Base-by-base conservation (phyloP, 148 eudicot genomes). In the Linanthus parryae region DNA sequence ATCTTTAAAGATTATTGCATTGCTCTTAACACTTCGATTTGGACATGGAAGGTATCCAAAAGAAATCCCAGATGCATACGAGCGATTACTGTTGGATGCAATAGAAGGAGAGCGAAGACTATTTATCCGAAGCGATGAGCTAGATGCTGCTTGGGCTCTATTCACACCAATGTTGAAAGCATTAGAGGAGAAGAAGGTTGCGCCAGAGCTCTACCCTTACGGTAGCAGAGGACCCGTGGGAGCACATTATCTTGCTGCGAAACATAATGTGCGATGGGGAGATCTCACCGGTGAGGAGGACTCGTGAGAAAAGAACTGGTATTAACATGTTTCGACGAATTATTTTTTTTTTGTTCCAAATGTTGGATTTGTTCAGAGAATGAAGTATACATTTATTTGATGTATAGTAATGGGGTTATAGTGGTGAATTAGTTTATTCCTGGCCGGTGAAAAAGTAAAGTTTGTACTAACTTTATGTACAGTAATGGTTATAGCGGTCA, bases 121-220 rank as follows among this genome's bases (percentile, higher is more conserved):
- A 25, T 90, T 90, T 70, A 90, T 90, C 15, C 71, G 97, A 70
- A 90, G 97, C 24, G 97, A 90, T 34, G 97, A 90, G 75, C 81
- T 90, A 1, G 91, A 77, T 43, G 97, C 97, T 64, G 97, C 97
- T 2, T 90, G 97, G 97, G 41, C 73, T 26, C 55, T 85, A 35
- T 85, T 90, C 66, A 71, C 95, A 4, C 95, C 97, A 2, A 45
- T 90, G 57, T 66, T 90, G 52, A 70, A 73, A 40, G 88, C 82
- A 60, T 52, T 90, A 24, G 97, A 85, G 49, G 65, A 83, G 40
- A 76, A 63, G 35, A 90, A 74, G 62, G 61, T 80, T 34, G 85
- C 72, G 16, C 91, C 91, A 0, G 97, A 90, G 68, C 66, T 76
- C 16, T 90, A 90, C 63, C 85, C 82, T 2, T 75, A 73, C 9